phyloP scores from a whole-genome alignment of 176 grass and related monocot genomes.

The Luzula sylvatica region DNA sequence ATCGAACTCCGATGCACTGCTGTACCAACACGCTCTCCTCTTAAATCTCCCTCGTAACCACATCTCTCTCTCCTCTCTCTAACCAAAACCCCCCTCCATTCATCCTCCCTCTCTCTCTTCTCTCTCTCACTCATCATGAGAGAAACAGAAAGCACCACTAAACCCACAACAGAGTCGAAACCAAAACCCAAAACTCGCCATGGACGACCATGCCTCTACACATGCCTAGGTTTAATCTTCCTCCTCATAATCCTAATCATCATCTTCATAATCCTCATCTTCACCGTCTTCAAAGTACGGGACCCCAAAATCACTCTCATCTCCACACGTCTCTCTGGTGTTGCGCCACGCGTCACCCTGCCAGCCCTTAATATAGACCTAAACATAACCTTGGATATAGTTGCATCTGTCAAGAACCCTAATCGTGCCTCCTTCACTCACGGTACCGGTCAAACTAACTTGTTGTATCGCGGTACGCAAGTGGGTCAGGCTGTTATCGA shows the following conservation, averaged over 20 bases:
- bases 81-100: neutral
- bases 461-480: conserved; percentile 44
- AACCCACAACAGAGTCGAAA: too few species aligned
- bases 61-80: neutral
- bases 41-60: neutral
- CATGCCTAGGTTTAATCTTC: conserved; percentile 26
- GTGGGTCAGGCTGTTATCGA: conserved; percentile 41
- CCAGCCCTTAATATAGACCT: conserved; percentile 30
- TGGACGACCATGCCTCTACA: conserved; percentile 17
- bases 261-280: conserved; percentile 25
- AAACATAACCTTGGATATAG: conserved; percentile 58
- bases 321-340: conserved; percentile 34
- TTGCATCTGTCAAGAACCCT: conserved; percentile 54
- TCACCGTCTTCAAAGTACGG: conserved; percentile 42
- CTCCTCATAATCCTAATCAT: conserved; percentile 34
- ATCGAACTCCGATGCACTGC: neutral
- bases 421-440: conserved; percentile 56
- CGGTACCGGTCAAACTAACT: conserved; percentile 14
- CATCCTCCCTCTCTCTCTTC: neutral
- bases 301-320: conserved; percentile 39
- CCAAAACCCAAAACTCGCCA: neutral
- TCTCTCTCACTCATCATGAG: conserved; percentile 13
- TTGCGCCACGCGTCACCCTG: conserved; percentile 21
- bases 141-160: conserved; percentile 14
- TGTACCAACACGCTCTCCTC: neutral